Base-by-base conservation (phyloP, 2,329 filamentous ascomycete genomes). In the Beauveria brongniartii region DNA sequence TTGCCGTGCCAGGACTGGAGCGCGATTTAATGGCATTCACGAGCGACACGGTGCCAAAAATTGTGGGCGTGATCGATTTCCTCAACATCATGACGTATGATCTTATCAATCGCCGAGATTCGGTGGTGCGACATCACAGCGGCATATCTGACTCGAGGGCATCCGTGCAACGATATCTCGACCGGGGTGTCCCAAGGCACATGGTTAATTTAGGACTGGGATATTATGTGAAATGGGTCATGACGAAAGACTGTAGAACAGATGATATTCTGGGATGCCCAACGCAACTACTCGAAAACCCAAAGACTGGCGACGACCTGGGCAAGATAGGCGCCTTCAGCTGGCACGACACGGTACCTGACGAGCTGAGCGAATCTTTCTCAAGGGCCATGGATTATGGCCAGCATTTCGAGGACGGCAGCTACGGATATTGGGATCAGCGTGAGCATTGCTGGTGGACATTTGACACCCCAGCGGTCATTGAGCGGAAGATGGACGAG, bases 71-170 rank as follows among this genome's bases (percentile, higher is more conserved):
- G 1, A 79, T 90, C 18, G 85, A 91, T 67, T 86, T 86, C 65
- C 77, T 90, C 69, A 91, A 90, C 66, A 75, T 80, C 67, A 82
- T 90, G 88, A 80, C 82, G 1, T 90, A 90, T 70, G 87, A 90
- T 67, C 73, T 88, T 60, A 84, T 88, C 78, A 88, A 89, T 74
- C 82, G 87, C 40, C 83, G 88, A 40, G 83, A 90, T 72, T 83
- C 72, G 48, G 69, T 76, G 10, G 89, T 87, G 3, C 78, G 75
- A 40, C 88, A 91, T 70, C 86, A 89, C 69, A 86, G 80, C 48
- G 83, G 84, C n/a, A 76, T 90, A 7, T 68, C 74, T 16, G 79
- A 75, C 10, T 86, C 86, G 0, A 71, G 79, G 7, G 74, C 78
- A 5, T 75, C 82, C 3, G 70, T 90, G 50, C 73, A 85, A 55